phyloP scores from a whole-genome alignment of 169 alveolate genomes.

The Condylostoma magnum region DNA sequence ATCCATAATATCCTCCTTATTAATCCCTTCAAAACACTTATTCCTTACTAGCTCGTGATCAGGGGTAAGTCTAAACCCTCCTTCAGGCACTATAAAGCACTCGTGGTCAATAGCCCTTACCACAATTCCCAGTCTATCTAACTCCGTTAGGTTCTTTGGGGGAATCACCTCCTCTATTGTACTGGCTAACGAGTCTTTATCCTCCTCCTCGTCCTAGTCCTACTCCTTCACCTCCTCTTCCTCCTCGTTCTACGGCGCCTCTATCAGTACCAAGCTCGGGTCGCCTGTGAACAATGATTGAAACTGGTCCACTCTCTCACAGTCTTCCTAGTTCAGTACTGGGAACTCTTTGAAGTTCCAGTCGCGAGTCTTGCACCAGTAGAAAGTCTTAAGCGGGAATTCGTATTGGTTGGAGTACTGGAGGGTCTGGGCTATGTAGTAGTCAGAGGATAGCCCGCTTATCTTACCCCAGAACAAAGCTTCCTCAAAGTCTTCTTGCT shows the following conservation, averaged over 20 bases:
- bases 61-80: constrained; percentile 72
- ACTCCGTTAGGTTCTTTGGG: constrained; percentile 60
- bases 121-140: constrained; percentile 72
- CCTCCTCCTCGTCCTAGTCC: constrained; percentile 29
- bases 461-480: constrained; percentile 81
- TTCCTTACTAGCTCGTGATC: constrained; percentile 74
- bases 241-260: constrained; percentile 35
- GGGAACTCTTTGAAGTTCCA: constrained; percentile 57
- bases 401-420: constrained; percentile 68
- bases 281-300: constrained; percentile 42
- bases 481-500: constrained; percentile 42
- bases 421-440: constrained; percentile 69
- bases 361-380: constrained; percentile 49
- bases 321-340: constrained; percentile 43
- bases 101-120: constrained; percentile 83
- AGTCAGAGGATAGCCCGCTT: constrained; percentile 64
- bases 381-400: constrained; percentile 78
- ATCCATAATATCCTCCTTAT: constrained; percentile 32
- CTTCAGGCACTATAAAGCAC: constrained; percentile 70
- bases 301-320: constrained; percentile 40
- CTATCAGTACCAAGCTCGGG: constrained; percentile 35
- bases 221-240: constrained; percentile 29
- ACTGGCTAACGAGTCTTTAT: constrained; percentile 32
- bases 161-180: constrained; percentile 42
- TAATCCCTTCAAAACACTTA: constrained; percentile 74